Evolutionary conservation across 1,284 basidiomycete genomes (phyloP), one percentile per base, ranked within the genome.

Genomic region (Cryptococcus jaspeensis): DNA sequence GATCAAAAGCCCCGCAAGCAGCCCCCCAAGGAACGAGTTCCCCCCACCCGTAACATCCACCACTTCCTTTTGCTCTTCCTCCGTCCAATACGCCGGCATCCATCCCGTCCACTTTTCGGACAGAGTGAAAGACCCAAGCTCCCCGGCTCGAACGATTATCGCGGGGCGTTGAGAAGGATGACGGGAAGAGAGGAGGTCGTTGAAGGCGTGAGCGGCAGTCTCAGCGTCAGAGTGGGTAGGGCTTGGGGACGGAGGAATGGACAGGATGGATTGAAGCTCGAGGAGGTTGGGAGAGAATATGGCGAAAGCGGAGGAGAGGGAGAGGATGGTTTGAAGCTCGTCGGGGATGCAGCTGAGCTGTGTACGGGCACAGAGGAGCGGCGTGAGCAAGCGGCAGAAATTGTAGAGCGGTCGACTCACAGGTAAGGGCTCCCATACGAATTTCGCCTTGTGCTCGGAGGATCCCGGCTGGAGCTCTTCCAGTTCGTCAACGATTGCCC

Each of bases 21-120:
- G 79, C 0, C 90, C 89, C 11, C 92, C 92, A 36, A 94, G 77
- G 73, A 93, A 95, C 50, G 85, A 84, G 75, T 95, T 95, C 11
- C 92, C 92, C 5, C 90, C 91, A 43, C 90, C 90, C 50, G 92
- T 95, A 12, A 92, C 88, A 74, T 95, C 92, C 0, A 88, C 82
- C 11, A 95, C 81, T 55, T 81, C 83, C 20, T 77, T 73, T 28
- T 74, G 63, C 58, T 78, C 70, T 5, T 83, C 77, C 12, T 74
- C 61, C 11, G 77, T 79, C 86, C 89, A 92, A 70, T 83, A 94
- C 2, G 92, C 88, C 4, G 85, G 84, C 8, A 92, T 74, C 92
- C 92, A 94, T 44, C 74, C 74, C 9, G 52, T 58, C 74, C 74
- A 76, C 0, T 50, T 32, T 0, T 39, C 6, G 3, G 69, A 63